These are phyloP conservation scores for Hypoxylon crocopeplum DNA, from an alignment of 495 filamentous ascomycete genomes.

Conservation along the genomic window DNA sequence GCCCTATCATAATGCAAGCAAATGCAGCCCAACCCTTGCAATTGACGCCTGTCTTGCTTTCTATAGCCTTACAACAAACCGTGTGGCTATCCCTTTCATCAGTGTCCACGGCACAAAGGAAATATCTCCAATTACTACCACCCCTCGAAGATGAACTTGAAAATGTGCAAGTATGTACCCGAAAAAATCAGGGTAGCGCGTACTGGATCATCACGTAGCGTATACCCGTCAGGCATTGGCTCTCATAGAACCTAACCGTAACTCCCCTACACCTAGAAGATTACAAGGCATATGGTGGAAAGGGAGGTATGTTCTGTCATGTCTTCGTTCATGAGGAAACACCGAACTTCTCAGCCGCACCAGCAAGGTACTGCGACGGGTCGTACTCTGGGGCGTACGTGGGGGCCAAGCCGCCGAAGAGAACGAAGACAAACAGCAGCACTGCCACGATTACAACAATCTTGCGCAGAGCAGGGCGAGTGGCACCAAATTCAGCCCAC, in stretches of 20 bases:
- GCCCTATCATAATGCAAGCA: constrained; percentile 34
- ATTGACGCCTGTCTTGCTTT: constrained; percentile 32
- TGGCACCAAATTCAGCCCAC: constrained; percentile 87
- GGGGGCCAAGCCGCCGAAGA: constrained; percentile 65
- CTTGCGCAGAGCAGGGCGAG: constrained; percentile 77
- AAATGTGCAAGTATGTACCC: constrained; percentile 41
- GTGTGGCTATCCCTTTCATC: constrained; percentile 22
- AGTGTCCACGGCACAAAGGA: constrained; percentile 29
- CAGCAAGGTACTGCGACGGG: constrained; percentile 51
- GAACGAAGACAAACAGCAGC: constrained; percentile 67
- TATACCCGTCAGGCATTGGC: constrained; percentile 20
- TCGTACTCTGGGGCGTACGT: constrained; percentile 56
- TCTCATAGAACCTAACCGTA: constrained; percentile 14
- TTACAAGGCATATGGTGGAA: constrained; percentile 43
- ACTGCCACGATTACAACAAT: constrained; percentile 67
- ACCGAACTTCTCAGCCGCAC: constrained; percentile 56
- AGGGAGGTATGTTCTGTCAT: constrained; percentile 18
- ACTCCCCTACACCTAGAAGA: constrained; percentile 31
- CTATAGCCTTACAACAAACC: constrained; percentile 31
- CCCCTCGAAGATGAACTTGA: constrained; percentile 20
- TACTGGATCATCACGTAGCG: constrained; percentile 32
- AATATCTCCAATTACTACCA: constrained; percentile 34
- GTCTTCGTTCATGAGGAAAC: constrained; percentile 39
- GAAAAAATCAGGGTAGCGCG: constrained; percentile 35
- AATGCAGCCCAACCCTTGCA: constrained; percentile 34